Evolutionary conservation across 169 alveolate genomes (phyloP).

Genomic region (Babesia bigemina): DNA sequence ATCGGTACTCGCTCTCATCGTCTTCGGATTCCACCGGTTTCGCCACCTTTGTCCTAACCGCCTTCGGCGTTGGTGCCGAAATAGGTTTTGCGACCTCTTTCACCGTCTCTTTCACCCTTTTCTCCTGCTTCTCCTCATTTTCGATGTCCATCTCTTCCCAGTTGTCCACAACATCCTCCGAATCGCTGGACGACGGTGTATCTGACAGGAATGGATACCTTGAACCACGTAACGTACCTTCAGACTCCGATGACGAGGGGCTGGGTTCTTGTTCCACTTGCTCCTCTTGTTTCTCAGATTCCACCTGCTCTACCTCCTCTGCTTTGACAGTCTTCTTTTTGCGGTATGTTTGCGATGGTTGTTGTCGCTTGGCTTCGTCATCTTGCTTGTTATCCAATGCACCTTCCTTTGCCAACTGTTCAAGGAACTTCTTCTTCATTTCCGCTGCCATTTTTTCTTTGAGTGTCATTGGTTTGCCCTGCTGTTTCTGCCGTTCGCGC

Average conservation of each 20-base stretch:
- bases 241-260: neutral
- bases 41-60: constrained; percentile 26
- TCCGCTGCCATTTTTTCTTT: constrained; percentile 80
- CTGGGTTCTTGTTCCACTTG: neutral
- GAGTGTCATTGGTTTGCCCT: constrained; percentile 81
- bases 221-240: neutral
- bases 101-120: neutral
- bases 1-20: constrained; percentile 79
- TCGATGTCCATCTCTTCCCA: constrained; percentile 52
- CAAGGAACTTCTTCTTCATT: constrained; percentile 76
- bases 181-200: constrained; percentile 18
- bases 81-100: neutral
- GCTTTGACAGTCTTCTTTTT: constrained; percentile 41
- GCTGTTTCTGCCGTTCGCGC: constrained; percentile 79
- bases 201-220: neutral
- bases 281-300: constrained; percentile 48
- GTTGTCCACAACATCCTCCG: constrained; percentile 60
- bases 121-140: neutral
- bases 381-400: constrained; percentile 53
- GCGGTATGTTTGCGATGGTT: constrained; percentile 8
- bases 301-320: constrained; percentile 17
- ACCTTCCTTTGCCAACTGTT: constrained; percentile 75
- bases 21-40: constrained; percentile 48
- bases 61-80: constrained; percentile 36
- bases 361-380: constrained; percentile 32